Base-by-base conservation (phyloP, 345 rosid genomes). In the Corymbia maculata region DNA sequence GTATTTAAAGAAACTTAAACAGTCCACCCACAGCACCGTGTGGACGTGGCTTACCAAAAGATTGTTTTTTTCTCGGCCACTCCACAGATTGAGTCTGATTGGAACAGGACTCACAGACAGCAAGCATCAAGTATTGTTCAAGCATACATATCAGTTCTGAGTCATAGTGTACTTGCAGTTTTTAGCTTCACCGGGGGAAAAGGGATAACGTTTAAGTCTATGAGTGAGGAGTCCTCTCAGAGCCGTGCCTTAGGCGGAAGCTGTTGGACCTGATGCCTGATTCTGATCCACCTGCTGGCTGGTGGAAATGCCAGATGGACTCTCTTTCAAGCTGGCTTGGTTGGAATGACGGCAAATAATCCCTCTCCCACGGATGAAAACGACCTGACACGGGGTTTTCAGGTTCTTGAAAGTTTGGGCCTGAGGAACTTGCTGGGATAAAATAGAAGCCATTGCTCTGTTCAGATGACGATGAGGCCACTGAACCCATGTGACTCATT, bases 161-260 rank as follows among this genome's bases (percentile, higher is more conserved):
- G 88, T 89, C 92, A 91, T 51, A 90, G 90, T 64, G 90, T 75
- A 90, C 59, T 86, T 82, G 89, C 86, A 86, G 92, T 92, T 90
- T 89, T 32, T 80, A 55, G 90, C 90, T 88, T 92, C 91, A 89
- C 87, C 89, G 87, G 88, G 88, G 87, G 52, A 86, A 87, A n/a
- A 88, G 70, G 91, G 88, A 87, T 79, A 89, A 85, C 59, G 49
- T 89, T 79, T 36, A 59, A 90, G 64, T 79, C 88, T 90, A 93
- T 86, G 89, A 92, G 89, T 93, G 93, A 89, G 94, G 88, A 87
- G 92, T 88, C 93, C 98, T 95, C 91, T 94, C 96, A 6, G 93
- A 91, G 66, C 97, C 94, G 86, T 96, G 97, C 94, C 98, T 93
- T 89, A 92, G 98, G 84, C 95, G 98, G 91, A 94, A 89, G 92